These are phyloP conservation scores for Sonneratia caseolaris DNA, from an alignment of 345 rosid genomes.

Conservation along the genomic window DNA sequence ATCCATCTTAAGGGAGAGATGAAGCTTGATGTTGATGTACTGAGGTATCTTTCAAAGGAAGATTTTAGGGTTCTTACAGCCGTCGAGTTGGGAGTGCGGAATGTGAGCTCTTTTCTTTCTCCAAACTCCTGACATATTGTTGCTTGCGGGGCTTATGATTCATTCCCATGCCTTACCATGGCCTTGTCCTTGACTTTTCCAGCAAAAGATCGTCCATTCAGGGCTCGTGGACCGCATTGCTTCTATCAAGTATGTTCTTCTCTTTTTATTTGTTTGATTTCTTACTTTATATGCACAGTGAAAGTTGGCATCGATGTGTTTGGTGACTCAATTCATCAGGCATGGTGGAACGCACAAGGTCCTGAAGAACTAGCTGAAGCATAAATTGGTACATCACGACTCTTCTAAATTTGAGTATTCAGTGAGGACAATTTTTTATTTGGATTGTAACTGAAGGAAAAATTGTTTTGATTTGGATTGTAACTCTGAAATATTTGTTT, in stretches of 20 bases:
- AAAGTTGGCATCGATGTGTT: not conserved
- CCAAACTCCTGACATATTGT: not conserved
- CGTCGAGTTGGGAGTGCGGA: slow-evolving; percentile 90
- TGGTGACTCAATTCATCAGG: slow-evolving; percentile 19
- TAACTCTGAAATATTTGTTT: not conserved
- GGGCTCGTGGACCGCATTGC: slow-evolving; percentile 78
- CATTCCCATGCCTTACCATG: not conserved
- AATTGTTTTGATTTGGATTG: not conserved
- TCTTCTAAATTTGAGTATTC: slow-evolving; percentile 62
- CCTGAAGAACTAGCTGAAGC: slow-evolving; percentile 80
- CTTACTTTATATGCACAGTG: not conserved
- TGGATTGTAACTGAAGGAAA: no score
- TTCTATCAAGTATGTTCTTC: slow-evolving; percentile 47
- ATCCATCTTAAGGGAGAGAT: slow-evolving; percentile 18
- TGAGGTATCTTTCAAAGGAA: slow-evolving; percentile 75
- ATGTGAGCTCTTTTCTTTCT: slow-evolving; percentile 20
- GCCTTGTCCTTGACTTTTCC: slow-evolving; percentile 7
- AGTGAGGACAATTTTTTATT: not conserved
- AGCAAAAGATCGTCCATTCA: slow-evolving; percentile 80
- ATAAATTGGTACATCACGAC: slow-evolving; percentile 85
- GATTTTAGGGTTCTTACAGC: slow-evolving; percentile 92
- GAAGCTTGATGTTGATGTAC: slow-evolving; percentile 73
- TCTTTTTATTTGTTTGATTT: not conserved
- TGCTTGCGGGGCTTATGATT: not conserved
- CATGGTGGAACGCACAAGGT: slow-evolving; percentile 90